phyloP scores from a whole-genome alignment of 2,329 filamentous ascomycete genomes.

The Nigrograna mackinnonii region DNA sequence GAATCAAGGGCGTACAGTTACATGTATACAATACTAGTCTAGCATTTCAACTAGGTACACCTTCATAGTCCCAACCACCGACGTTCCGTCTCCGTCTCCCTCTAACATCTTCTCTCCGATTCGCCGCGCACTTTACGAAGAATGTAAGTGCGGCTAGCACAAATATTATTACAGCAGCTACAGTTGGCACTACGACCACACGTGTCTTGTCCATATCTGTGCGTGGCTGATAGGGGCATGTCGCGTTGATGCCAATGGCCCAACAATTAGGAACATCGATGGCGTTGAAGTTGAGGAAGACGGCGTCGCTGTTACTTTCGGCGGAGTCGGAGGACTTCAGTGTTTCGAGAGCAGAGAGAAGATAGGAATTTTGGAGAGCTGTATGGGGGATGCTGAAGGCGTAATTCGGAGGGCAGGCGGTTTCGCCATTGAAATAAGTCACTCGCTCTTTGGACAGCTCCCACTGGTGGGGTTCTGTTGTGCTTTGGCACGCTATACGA shows the following conservation, averaged over 20 bases:
- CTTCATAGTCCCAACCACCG: slow-evolving; percentile 69
- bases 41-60: slow-evolving; percentile 63
- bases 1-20: no score
- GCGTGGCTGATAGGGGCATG: slow-evolving; percentile 60
- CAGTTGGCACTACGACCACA: slow-evolving; percentile 62
- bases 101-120: slow-evolving; percentile 57
- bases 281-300: slow-evolving; percentile 67
- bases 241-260: slow-evolving; percentile 58
- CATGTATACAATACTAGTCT: no score
- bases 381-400: slow-evolving; percentile 63
- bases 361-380: slow-evolving; percentile 65
- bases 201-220: slow-evolving; percentile 47
- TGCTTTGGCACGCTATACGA: slow-evolving; percentile 61
- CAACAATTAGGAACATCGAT: slow-evolving; percentile 62
- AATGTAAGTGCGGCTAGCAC: slow-evolving; percentile 63
- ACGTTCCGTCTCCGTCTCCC: slow-evolving; percentile 52
- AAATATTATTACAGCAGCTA: slow-evolving; percentile 66
- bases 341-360: slow-evolving; percentile 41
- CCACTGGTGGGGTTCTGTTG: slow-evolving; percentile 62
- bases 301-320: slow-evolving; percentile 11
- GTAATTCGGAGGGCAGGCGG: slow-evolving; percentile 53
- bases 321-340: slow-evolving; percentile 1
- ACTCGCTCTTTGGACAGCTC: slow-evolving; percentile 48
- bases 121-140: slow-evolving; percentile 67
- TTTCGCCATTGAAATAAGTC: slow-evolving; percentile 48